Conservation (phyloP, 2,329 filamentous ascomycete species). For the Aureobasidium pullulans region DNA sequence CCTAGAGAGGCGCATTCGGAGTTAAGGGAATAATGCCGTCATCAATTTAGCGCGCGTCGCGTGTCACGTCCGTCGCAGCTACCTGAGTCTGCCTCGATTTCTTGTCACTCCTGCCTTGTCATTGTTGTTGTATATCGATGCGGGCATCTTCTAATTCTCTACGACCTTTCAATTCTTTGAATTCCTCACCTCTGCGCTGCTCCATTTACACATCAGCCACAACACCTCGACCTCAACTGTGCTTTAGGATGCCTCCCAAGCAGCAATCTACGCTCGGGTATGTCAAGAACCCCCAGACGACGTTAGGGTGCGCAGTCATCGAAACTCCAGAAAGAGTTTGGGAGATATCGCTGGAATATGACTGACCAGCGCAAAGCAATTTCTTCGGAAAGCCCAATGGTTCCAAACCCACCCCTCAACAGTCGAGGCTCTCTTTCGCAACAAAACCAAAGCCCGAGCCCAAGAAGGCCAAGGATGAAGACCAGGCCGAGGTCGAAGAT, state of each 20-base stretch:
- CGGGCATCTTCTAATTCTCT: background rate
- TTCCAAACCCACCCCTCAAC: slow-evolving; percentile 54
- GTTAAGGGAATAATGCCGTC: background rate
- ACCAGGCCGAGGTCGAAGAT: slow-evolving; percentile 11
- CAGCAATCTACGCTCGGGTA: slow-evolving; percentile 87
- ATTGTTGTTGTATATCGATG: background rate
- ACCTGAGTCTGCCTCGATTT: background rate
- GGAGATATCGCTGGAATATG: background rate
- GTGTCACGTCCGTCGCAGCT: background rate
- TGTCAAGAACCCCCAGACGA: slow-evolving; percentile 66
- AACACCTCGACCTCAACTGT: background rate
- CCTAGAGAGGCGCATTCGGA: background rate
- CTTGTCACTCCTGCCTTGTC: background rate
- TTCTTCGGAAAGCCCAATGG: slow-evolving; percentile 70
- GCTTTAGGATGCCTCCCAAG: slow-evolving; percentile 45
- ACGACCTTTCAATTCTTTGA: background rate
- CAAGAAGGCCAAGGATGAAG: slow-evolving; percentile 18
- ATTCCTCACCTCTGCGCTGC: background rate
- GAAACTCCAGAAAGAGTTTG: background rate
- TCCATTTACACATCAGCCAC: background rate
- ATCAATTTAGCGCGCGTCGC: slow-evolving; percentile 1
- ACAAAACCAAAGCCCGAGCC: slow-evolving; percentile 22
- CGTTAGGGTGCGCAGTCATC: slow-evolving; percentile 56
- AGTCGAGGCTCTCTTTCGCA: slow-evolving; percentile 72
- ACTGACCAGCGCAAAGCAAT: slow-evolving; percentile 51